These are phyloP conservation scores for Hanseniaspora gamundiae DNA, from an alignment of 1,139 yeast species.

Conservation along the genomic window DNA sequence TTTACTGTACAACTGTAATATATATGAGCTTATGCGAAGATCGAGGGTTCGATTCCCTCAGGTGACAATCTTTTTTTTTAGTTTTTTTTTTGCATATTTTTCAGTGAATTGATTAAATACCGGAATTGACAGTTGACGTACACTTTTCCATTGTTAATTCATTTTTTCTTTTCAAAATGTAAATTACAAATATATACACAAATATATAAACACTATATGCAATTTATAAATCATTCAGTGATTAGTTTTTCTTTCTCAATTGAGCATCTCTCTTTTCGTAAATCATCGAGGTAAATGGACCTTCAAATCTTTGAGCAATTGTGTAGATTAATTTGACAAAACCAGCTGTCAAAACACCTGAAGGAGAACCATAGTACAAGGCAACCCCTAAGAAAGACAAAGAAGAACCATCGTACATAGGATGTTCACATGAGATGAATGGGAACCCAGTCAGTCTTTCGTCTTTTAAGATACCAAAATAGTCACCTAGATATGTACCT, in stretches of 20 bases:
- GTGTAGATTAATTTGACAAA: slow-evolving; percentile 73
- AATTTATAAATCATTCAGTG: neutral
- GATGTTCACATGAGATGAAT: slow-evolving; percentile 79
- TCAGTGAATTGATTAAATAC: neutral
- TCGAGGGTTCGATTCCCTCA: slow-evolving; percentile 1
- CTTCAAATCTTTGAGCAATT: slow-evolving; percentile 79
- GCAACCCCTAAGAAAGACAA: slow-evolving; percentile 86
- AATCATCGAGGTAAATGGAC: slow-evolving; percentile 88
- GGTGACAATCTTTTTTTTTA: neutral
- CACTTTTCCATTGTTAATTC: too few relatives aligned
- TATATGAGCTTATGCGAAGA: slow-evolving; percentile 1
- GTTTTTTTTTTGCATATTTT: neutral
- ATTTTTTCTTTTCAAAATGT: too few relatives aligned
- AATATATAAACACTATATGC: neutral
- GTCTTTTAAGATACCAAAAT: slow-evolving; percentile 89
- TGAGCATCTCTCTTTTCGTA: slow-evolving; percentile 53
- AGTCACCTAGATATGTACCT: slow-evolving; percentile 94
- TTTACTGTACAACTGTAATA: too few relatives aligned
- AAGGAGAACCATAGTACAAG: slow-evolving; percentile 78
- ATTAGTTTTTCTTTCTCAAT: slow-evolving; percentile 9
- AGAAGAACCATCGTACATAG: slow-evolving; percentile 93
- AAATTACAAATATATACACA: neutral
- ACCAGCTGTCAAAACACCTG: slow-evolving; percentile 62
- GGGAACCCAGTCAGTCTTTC: slow-evolving; percentile 91
- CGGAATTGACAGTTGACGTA: neutral